These are phyloP conservation scores for Wilcoxina mikolae DNA, from an alignment of 495 filamentous ascomycete species.

Conservation along the genomic window DNA sequence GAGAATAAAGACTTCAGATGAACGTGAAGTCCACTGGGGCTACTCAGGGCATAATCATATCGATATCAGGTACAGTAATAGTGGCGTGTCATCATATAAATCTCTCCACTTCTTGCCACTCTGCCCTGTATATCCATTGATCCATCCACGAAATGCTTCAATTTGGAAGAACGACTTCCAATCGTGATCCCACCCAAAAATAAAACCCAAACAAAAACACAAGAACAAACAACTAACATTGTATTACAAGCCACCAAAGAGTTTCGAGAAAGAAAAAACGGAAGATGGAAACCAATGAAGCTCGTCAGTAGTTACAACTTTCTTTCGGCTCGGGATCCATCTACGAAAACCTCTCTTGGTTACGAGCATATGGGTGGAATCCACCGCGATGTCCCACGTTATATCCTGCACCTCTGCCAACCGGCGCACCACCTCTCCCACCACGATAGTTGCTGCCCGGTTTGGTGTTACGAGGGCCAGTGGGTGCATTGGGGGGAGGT, in stretches of 20 bases:
- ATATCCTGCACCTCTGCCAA: constrained; percentile 4
- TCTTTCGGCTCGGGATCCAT: too few relatives aligned
- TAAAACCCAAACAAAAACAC: background rate
- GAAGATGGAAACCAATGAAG: background rate
- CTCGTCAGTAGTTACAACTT: background rate
- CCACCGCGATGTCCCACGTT: constrained; percentile 4
- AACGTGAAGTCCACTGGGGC: too few relatives aligned
- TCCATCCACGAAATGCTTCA: too few relatives aligned
- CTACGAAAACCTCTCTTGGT: constrained; percentile 20
- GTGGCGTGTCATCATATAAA: too few relatives aligned
- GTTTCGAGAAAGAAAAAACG: background rate
- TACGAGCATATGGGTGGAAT: constrained; percentile 26
- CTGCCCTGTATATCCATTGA: too few relatives aligned
- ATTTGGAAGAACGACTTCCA: background rate
- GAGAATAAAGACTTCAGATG: too few relatives aligned
- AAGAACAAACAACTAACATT: background rate
- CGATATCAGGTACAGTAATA: too few relatives aligned
- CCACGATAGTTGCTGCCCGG: constrained; percentile 91
- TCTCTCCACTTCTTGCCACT: too few relatives aligned
- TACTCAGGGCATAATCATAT: too few relatives aligned
- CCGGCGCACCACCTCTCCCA: constrained; percentile 53
- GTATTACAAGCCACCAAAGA: constrained; percentile 1
- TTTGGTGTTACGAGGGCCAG: constrained; percentile 89
- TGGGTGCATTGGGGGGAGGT: constrained; percentile 85
- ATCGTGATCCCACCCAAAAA: background rate